phyloP scores from a whole-genome alignment of 805 yeast species.

The Yamadazyma paraphyllophila region DNA sequence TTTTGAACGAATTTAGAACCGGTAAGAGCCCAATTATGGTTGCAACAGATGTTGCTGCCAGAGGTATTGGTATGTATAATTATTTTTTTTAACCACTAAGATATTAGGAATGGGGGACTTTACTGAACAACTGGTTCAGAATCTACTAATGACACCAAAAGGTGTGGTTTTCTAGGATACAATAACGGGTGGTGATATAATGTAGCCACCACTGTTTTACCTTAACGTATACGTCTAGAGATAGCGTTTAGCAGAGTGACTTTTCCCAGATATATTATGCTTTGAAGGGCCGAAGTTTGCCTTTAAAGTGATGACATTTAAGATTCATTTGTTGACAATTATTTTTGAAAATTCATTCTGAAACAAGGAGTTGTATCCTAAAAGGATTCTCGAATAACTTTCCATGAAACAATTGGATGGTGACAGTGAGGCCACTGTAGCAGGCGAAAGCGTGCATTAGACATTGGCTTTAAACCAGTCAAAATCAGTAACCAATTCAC shows the following conservation, averaged over 20 bases:
- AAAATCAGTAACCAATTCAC: background rate
- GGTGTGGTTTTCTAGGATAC: slow-evolving; percentile 12
- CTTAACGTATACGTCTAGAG: slow-evolving; percentile 1
- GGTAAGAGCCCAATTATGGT: slow-evolving; percentile 97
- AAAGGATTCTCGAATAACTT: slow-evolving; percentile 1
- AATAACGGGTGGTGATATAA: slow-evolving; percentile 2
- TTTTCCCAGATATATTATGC: background rate
- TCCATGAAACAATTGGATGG: background rate
- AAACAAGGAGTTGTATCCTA: slow-evolving; percentile 1
- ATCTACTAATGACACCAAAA: slow-evolving; percentile 6
- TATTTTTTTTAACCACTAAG: background rate
- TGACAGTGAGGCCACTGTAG: slow-evolving; percentile 11
- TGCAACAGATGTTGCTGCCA: slow-evolving; percentile 99
- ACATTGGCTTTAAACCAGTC: slow-evolving; percentile 2
- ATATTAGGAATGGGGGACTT: background rate
- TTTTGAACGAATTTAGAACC: slow-evolving; percentile 82
- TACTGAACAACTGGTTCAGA: slow-evolving; percentile 4
- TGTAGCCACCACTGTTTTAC: background rate
- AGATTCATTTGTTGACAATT: no score
- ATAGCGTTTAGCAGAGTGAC: background rate
- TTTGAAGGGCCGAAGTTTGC: no score
- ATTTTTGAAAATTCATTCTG: background rate
- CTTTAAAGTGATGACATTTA: no score
- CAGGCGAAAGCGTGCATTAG: slow-evolving; percentile 11
- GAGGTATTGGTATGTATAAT: slow-evolving; percentile 94